Base-by-base conservation (phyloP, 2,329 filamentous ascomycete species). In the Scedosporium apiospermum region DNA sequence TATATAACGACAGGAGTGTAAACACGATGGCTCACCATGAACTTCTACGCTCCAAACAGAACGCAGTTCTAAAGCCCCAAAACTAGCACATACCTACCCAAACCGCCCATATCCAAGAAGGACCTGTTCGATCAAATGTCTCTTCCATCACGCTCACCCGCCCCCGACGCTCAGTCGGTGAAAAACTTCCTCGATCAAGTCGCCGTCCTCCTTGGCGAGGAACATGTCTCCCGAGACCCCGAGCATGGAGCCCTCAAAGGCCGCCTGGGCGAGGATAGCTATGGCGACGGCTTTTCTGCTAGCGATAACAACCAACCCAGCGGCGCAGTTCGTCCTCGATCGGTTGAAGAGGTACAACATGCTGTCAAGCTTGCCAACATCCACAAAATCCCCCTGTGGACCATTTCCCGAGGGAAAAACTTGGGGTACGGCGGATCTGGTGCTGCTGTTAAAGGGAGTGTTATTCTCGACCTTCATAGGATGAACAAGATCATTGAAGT, bases 371-470 rank as follows among this genome's bases (percentile, higher is more conserved):
- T 60, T 27, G 58, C 38, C 26, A 60, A 60, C 21, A 49, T 26
- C 6, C 41, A 49, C 42, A 27, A 30, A 44, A 23, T 51, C 4
- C 41, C 58, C 5, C 34, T 44, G 14, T 59, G 58, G 18, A 59
- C 58, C 4, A 12, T 59, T 27, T 59, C 58, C 12, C 34, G 34
- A 14, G 34, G 58, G 14, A 59, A 62, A 21, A 59, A 53, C n/a
- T 21, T 26, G 6, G 76, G 76, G 10, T 82, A 82, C 63, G 80
- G 80, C 10, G 79, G 80, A 3, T 75, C 80, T 2, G 78, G 78
- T 0, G 79, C 51, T n/a, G 23, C 58, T 7, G 62, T 66, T 5
- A 38, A 46, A 12, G 78, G 77, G 1, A 75, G 72, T 30, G 69
- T 80, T 3, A 75, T 75, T 4, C 63, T 81, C 12, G 75, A 79